A percentile compares a stretch with the other conserved stretches of the same genome.
Conservation (phyloP, 1,284 basidiomycete genomes). For the Fereydounia khargensis region DNA sequence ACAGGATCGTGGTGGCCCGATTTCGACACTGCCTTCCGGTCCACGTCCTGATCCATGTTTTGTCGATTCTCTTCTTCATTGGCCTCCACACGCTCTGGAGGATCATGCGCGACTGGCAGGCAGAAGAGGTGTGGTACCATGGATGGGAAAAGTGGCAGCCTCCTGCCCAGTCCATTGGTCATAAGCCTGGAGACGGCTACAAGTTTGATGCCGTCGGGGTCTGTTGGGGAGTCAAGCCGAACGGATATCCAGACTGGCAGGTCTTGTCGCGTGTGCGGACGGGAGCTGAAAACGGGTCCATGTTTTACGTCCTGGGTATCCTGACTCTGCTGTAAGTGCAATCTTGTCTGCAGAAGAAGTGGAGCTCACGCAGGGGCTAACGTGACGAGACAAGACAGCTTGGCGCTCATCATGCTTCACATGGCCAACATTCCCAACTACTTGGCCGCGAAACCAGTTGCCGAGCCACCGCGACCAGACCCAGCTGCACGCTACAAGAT, state of each 20-base stretch:
- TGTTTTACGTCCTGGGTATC: conserved; percentile 20
- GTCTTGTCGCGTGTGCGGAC: background rate
- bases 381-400: too few relatives aligned
- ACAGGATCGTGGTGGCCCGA: conserved; percentile 5
- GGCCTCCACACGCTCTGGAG: conserved; percentile 20
- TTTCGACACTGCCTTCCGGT: conserved; percentile 6
- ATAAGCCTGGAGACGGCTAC: background rate
- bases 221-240: background rate
- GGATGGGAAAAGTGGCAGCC: conserved; percentile 1
- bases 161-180: background rate
- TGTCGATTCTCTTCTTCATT: background rate
- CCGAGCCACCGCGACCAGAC: background rate
- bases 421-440: conserved; percentile 2
- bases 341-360: background rate
- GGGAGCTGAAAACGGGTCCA: conserved; percentile 6
- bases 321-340: conserved; percentile 21
- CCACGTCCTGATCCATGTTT: conserved; percentile 3
- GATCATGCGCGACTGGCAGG: conserved; percentile 17
- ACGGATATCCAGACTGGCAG: background rate
- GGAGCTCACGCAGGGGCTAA: conserved; percentile 1
- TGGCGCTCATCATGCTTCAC: background rate
- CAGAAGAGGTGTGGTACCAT: conserved; percentile 2
- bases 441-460: background rate
- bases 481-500: background rate
- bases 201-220: background rate